Base-by-base conservation (phyloP, 208 protist species). In the Wallacemonas sp. region DNA sequence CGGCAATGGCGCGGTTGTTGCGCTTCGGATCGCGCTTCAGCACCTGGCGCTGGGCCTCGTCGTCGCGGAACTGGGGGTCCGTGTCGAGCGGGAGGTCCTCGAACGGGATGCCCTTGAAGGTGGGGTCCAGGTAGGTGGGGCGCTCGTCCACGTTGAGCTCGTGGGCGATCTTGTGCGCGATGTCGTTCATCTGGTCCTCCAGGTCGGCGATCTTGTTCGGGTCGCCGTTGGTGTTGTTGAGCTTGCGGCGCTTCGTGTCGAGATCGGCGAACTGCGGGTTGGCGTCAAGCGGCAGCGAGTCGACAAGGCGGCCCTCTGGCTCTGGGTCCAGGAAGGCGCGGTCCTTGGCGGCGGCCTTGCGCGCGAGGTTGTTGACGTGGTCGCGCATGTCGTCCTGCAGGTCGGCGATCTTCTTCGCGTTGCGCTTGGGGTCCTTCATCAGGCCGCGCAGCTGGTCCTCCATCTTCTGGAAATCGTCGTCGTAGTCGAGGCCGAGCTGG, bases 131-230 rank as follows among this genome's bases (percentile, higher is more conserved):
- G 70, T 76, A 92, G 46, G 79, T 73, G 1, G 78, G 82, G 23
- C 88, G 82, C 50, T 94, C 83, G 8, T 72, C 74, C 45, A 80
- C 78, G 71, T 90, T 91, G 52, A 91, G 61, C 55, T 79, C 52
- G 42, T 86, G 81, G 22, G 88, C 88, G 11, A 94, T 73, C 36
- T 84, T 79, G 50, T 86, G 76, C 2, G 79, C 77, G 33, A 86
- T 73, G 65, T 87, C 82, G 63, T 89, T 86, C 81, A 93, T 81
- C 41, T 71, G 66, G 31, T 90, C 74, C 76, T 92, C 83, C 72
- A 87, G 74, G 36, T 77, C 75, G 25, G 65, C 44, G 10, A 91
- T 61, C 57, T 76, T 75, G 48, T 82, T 62, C 11, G 54, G 39
- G 41, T 84, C 67, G 32, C 65, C 74, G 10, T 63, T 64, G 42